Percentiles rank a stretch among this genome's conserved stretches.
Evolutionary conservation across 1,284 basidiomycete genomes (phyloP).

Genomic region (Pseudomicrostroma phylloplanum): DNA sequence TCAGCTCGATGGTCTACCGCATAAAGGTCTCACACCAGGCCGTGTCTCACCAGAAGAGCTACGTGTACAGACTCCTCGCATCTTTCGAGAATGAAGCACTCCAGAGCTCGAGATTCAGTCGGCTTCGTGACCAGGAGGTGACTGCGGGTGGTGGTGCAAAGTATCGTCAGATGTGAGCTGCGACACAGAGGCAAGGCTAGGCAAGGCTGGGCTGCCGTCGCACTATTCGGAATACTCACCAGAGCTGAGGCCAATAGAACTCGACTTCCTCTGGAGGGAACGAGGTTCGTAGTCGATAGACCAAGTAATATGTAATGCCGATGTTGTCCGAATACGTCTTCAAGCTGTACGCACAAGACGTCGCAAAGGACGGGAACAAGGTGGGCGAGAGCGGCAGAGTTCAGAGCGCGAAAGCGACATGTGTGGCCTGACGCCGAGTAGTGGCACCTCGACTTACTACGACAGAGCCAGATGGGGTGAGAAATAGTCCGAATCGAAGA

Average conservation of each 20-base stretch:
- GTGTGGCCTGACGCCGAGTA: too few species aligned
- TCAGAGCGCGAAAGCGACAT: too few species aligned
- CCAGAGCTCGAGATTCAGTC: conserved; percentile 41
- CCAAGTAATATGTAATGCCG: conserved; percentile 49
- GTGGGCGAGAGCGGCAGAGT: too few species aligned
- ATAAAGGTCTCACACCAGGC: conserved; percentile 3
- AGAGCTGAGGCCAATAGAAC: conserved; percentile 50
- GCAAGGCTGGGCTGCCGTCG: neutral
- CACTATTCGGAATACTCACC: conserved; percentile 14
- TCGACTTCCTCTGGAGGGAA: conserved; percentile 40
- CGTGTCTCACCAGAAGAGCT: conserved; percentile 29
- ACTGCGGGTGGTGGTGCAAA: neutral
- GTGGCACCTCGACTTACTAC: conserved; percentile 21
- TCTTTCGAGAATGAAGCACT: conserved; percentile 42
- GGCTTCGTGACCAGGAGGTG: conserved; percentile 47
- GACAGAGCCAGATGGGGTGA: conserved; percentile 48
- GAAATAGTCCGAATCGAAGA: conserved; percentile 49
- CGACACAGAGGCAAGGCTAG: neutral
- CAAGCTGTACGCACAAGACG: conserved; percentile 6
- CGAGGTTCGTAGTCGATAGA: conserved; percentile 35
- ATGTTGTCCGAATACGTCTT: conserved; percentile 46
- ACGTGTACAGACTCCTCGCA: conserved; percentile 46
- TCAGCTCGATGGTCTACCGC: neutral
- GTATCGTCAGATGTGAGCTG: too few species aligned
- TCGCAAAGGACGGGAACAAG: neutral